phyloP scores from a whole-genome alignment of 495 filamentous ascomycete species.

The Entonaema liquescens region DNA sequence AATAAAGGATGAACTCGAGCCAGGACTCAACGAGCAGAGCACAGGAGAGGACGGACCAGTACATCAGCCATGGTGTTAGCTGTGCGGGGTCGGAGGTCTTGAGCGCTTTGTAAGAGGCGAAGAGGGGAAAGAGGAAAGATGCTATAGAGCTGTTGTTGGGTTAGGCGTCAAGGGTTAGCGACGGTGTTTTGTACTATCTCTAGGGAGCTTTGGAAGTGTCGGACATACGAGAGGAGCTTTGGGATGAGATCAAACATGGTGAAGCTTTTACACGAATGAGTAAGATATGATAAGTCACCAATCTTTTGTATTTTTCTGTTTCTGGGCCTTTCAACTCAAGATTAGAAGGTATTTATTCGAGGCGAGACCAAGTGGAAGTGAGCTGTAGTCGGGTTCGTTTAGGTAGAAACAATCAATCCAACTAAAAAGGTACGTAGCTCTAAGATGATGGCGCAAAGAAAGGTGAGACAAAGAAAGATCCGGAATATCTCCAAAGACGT shows the following conservation, averaged over 20 bases:
- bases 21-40: constrained; percentile 85
- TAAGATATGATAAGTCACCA: constrained; percentile 2
- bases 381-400: constrained; percentile 21
- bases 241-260: constrained; percentile 84
- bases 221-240: constrained; percentile 78
- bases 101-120: constrained; percentile 98
- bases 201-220: constrained; percentile 28
- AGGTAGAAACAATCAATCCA: background rate
- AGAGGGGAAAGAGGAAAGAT: constrained; percentile 94
- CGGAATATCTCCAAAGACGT: constrained; percentile 25
- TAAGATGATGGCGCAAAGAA: background rate
- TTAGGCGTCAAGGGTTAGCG: constrained; percentile 17
- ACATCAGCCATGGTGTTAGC: constrained; percentile 98
- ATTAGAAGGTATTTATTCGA: background rate
- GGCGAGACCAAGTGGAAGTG: background rate
- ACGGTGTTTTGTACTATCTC: background rate
- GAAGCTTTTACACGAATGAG: background rate
- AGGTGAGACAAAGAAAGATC: constrained; percentile 6
- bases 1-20: constrained; percentile 83
- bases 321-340: background rate
- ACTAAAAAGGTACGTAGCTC: background rate
- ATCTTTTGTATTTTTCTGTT: background rate
- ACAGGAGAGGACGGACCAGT: constrained; percentile 92
- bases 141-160: constrained; percentile 71
- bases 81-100: constrained; percentile 89